Evolutionary conservation across 257 asterid genomes (phyloP), one percentile per base, ranked within the genome.

Genomic region (Cordia subcordata): DNA sequence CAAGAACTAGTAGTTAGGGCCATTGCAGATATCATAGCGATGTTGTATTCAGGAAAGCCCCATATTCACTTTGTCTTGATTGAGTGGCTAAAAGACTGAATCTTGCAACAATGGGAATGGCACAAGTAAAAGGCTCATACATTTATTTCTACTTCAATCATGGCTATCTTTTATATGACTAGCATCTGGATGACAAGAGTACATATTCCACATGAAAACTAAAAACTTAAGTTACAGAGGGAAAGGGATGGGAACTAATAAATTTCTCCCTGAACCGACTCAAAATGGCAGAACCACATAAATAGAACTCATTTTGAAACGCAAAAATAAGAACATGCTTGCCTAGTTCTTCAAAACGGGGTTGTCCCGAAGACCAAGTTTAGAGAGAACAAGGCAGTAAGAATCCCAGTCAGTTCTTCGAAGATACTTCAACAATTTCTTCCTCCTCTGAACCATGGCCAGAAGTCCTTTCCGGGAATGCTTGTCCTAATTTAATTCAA

Each of bases 391-490:
- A 39, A 87, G 75, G 74, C 81, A 67, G 80, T 81, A 90, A 0
- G 96, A 87, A 40, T 82, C 96, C 90, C 90, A 87, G 60, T 90
- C 96, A 38, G 96, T 90, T 53, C 87, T 74, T 49, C 94, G 68
- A 46, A 90, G 81, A 75, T 90, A 87, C 69, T 79, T 85, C 75
- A 87, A 52, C 56, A 87, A 74, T 72, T 75, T 85, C 75, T 83
- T 90, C 85, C 97, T 87, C 73, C 72, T 69, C 65, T 82, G 81
- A 18, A 87, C 90, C 96, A 90, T 85, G 44, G 68, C 85, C 70
- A 60, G 74, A 62, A 85, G 90, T 15, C 97, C 96, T 62, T 76
- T 78, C 46, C 78, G 78, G 49, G 97, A 90, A 84, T 90, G 97
- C 79, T 90, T 90, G 75, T 90, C 97, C 95, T 90, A 53, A 65